Base-by-base conservation (phyloP, 331 rosid species). In the Acacia pycnantha region DNA sequence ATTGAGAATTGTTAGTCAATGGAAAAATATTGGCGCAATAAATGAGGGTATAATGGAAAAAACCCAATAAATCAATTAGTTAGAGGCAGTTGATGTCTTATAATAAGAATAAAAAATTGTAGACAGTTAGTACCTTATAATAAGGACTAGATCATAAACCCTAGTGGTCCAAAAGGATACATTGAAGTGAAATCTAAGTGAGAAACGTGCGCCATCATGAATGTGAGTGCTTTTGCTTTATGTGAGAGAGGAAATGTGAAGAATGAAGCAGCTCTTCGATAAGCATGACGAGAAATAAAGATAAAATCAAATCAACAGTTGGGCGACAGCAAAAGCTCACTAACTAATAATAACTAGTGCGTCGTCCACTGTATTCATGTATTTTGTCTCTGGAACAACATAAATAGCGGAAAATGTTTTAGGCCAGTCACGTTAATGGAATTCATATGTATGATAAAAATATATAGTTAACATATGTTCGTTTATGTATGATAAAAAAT, bases 291-390 rank as follows among this genome's bases (percentile, higher is more conserved):
- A 70, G 53, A 58, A 58, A 22, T 22, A 56, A 53, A 53, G 27
- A 22, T 22, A 5, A 58, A 58, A 58, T 58, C 15, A 35, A 68
- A 68, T 21, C 6, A 14, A 50, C n/a, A 31, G 47, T 22, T 77
- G 82, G 91, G 71, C 40, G 85, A 86, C 90, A 86, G 86, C 86
- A 78, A 74, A 84, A 64, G 44, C 86, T 68, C 90, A 58, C 65
- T 22, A 58, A 86, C 83, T 78, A 79, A 62, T 78, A 79, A 62
- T 78, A 19, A 84, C 81, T 78, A 81, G 69, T 78, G 77, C 77
- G 22, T 19, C 35, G 24, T 4, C 46, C 66, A 29, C 41, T 29
- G 11, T 27, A 18, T 33, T 46, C 75, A 56, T 73, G 77, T 73
- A 76, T 68, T 59, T 80, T 6, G 61, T n/a, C 6, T 54, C 2